Conservation (phyloP, 805 yeast species). For the Wickerhamiella kazuoi region DNA sequence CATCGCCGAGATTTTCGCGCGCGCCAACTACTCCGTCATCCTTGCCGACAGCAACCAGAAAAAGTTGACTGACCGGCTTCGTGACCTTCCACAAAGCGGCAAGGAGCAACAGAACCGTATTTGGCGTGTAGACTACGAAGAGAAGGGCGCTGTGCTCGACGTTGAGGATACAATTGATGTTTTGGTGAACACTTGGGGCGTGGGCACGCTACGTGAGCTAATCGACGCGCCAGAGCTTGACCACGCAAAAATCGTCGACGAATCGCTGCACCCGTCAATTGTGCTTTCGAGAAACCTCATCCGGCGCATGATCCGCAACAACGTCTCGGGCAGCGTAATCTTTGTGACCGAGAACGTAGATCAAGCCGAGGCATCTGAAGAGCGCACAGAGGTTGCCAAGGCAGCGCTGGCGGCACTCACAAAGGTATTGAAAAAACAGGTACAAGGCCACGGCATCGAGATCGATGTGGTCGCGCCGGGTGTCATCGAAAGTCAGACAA, state of each 20-base stretch:
- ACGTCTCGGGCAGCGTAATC: background rate
- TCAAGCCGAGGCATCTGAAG: background rate
- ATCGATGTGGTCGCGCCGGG: background rate
- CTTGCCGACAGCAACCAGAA: background rate
- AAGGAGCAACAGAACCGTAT: background rate
- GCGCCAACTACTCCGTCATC: background rate
- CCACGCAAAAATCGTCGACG: background rate
- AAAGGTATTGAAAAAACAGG: background rate
- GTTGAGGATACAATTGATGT: background rate
- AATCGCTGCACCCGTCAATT: background rate
- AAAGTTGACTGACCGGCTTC: background rate
- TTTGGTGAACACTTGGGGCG: background rate
- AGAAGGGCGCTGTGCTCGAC: background rate
- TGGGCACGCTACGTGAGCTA: background rate
- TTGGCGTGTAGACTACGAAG: background rate
- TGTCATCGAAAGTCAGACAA: background rate
- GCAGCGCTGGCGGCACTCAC: background rate
- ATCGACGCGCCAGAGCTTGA: background rate
- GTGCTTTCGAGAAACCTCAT: background rate
- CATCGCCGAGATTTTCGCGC: background rate
- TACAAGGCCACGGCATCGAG: background rate
- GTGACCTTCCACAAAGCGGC: background rate
- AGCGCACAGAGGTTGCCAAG: background rate
- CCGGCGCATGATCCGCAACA: background rate
- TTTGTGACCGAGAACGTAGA: background rate